Percentiles rank a stretch among this genome's conserved stretches.
Evolutionary conservation across 2,329 filamentous ascomycete species (phyloP).

Genomic region (Penicillium sp.): DNA sequence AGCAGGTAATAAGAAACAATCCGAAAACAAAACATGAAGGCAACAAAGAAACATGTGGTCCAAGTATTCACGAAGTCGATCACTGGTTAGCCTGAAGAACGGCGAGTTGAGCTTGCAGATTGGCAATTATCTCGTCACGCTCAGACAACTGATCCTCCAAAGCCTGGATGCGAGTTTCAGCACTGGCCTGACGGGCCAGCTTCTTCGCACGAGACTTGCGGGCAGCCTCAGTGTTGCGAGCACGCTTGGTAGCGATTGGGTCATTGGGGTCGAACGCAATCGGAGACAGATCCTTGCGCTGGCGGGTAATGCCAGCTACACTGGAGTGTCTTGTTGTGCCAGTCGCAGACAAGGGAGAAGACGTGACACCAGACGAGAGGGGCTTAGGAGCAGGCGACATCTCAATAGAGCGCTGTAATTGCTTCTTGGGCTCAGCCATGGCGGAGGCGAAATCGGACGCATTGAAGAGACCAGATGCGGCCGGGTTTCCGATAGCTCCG

Average conservation of each 20-base stretch:
- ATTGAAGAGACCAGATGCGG: slow-evolving; percentile 23
- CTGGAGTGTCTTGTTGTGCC: slow-evolving; percentile 63
- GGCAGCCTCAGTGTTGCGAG: slow-evolving; percentile 88
- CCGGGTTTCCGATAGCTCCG: slow-evolving; percentile 13
- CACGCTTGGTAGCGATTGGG: slow-evolving; percentile 82
- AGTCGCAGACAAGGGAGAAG: slow-evolving; percentile 22
- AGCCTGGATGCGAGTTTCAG: slow-evolving; percentile 72
- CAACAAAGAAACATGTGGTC: slow-evolving; percentile 11
- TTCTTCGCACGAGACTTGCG: slow-evolving; percentile 91
- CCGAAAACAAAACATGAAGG: slow-evolving; percentile 5
- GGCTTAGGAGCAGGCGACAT: slow-evolving; percentile 40
- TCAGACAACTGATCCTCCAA: slow-evolving; percentile 54
- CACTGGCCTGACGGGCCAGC: slow-evolving; percentile 70
- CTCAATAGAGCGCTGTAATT: slow-evolving; percentile 24
- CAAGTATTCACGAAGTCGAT: slow-evolving; percentile 10
- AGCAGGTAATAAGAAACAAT: slow-evolving; percentile 14
- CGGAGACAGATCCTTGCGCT: slow-evolving; percentile 77
- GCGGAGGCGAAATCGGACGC: slow-evolving; percentile 31
- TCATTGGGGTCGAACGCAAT: slow-evolving; percentile 77
- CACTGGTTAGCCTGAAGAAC: slow-evolving; percentile 19
- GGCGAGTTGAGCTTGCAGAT: slow-evolving; percentile 26
- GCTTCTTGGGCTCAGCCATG: slow-evolving; percentile 22
- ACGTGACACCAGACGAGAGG: slow-evolving; percentile 25
- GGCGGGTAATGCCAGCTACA: slow-evolving; percentile 70
- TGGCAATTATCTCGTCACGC: slow-evolving; percentile 20